A percentile compares a stretch with the other conserved stretches of the same genome.
phyloP scores from a whole-genome alignment of 78 protist species.

The Monocercomonoides exilis region DNA sequence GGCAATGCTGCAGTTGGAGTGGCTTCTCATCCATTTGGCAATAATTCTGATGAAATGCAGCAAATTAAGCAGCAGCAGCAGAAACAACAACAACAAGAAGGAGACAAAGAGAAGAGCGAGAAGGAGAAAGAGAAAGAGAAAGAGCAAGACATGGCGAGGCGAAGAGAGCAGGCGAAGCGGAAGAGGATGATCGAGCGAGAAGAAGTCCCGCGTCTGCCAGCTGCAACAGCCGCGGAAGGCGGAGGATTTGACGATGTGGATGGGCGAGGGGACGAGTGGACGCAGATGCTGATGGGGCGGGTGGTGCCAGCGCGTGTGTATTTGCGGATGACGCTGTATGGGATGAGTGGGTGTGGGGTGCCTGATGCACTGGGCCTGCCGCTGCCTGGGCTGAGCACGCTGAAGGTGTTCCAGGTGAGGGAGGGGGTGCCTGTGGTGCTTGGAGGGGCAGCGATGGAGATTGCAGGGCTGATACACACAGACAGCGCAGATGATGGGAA shows the following conservation, averaged over 20 bases:
- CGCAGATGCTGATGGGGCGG: no score
- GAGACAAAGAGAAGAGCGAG: neutral
- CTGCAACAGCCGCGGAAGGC: no score
- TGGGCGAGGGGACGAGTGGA: no score
- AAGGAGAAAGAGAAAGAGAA: no score
- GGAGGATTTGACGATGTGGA: no score
- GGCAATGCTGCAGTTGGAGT: neutral
- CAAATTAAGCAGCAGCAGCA: neutral
- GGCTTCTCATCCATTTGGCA: neutral
- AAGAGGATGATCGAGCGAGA: neutral
- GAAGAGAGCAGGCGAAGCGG: no score
- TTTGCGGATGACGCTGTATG: neutral
- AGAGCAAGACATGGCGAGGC: no score
- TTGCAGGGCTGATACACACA: neutral
- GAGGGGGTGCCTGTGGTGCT: neutral
- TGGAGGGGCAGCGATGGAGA: neutral
- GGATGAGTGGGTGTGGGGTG: neutral
- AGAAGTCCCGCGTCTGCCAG: neutral
- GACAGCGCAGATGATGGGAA: no score
- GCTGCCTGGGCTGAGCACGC: neutral
- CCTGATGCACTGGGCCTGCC: neutral
- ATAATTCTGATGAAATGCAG: neutral
- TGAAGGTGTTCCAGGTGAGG: neutral
- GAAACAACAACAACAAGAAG: neutral
- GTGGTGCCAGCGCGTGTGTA: neutral